These are phyloP conservation scores for Cenchrus fungigraminus DNA, from an alignment of 176 grass and related monocot genomes.

Conservation along the genomic window DNA sequence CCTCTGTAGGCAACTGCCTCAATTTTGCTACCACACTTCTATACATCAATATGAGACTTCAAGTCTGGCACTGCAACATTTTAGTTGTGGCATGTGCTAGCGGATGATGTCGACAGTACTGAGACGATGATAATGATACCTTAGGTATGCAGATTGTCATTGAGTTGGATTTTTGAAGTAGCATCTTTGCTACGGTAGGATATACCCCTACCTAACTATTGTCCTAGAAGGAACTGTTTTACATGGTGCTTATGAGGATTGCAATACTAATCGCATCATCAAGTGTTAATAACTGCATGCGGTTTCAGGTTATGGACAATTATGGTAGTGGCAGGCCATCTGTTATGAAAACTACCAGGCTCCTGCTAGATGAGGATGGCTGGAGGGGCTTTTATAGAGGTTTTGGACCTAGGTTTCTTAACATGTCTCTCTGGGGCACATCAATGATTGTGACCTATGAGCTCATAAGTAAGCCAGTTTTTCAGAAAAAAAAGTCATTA, in stretches of 20 bases:
- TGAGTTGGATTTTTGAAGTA: neutral
- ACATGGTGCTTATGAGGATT: neutral
- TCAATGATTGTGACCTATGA: conserved; percentile 99
- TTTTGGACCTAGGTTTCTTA: conserved; percentile 87
- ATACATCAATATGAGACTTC: conserved; percentile 26
- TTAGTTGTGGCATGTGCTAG: conserved; percentile 10
- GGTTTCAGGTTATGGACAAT: conserved; percentile 85
- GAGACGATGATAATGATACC: conserved; percentile 17
- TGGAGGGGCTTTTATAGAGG: conserved; percentile 96
- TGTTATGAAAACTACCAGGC: conserved; percentile 69
- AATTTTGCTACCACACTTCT: conserved; percentile 2
- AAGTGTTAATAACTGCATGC: conserved; percentile 1
- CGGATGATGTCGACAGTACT: conserved; percentile 22
- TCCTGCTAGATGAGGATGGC: conserved; percentile 81
- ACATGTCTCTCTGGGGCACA: conserved; percentile 99
- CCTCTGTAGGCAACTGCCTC: neutral
- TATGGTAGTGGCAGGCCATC: conserved; percentile 79
- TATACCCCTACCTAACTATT: neutral
- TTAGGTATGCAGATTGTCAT: conserved; percentile 31
- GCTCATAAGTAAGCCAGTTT: conserved; percentile 74
- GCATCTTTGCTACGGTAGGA: neutral
- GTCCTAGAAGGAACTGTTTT: neutral
- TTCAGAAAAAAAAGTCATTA: neutral
- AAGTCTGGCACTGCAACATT: neutral
- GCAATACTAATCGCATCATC: neutral